Base-by-base conservation (phyloP, 2,329 filamentous ascomycete species). In the Calonectria pseudoturangicola region DNA sequence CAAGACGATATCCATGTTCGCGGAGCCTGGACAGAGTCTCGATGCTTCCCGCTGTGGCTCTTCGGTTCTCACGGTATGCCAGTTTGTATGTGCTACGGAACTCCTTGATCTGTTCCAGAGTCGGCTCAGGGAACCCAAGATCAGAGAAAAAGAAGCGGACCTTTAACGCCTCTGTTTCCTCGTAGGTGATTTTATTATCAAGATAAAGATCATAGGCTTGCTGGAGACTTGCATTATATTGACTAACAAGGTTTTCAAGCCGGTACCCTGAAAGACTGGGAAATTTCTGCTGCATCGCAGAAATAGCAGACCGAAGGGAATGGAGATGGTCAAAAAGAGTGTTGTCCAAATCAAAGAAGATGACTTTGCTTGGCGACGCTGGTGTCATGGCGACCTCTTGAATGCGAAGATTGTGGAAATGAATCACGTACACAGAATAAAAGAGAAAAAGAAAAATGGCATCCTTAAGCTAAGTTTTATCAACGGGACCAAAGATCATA, bases 271-370 rank as follows among this genome's bases (percentile, higher is more conserved):
- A 15, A 6, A 50, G n/a, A 9, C 18, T 1, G 3, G 36, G 6
- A 12, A 25, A 18, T 3, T 15, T 0, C 0, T 30, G 7, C 27
- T 21, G 50, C 7, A 68, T 18, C 3, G 13, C n/a, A 1, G 33
- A 25, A 0, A 66, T 28, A 1, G 69, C 66, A 0, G 1, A 3
- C 3, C 18, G 5, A 1, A 71, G 5, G 0, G 73, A 66, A 18
- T 71, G 51, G 5, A 16, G 7, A 16, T 74, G 64, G 18, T 74
- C 60, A n/a, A 73, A 75, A 0, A 74, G 10, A 7, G 70, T 75
- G 33, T 66, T 62, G 10, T 74, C 70, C 0, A 75, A 64, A 7
- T 71, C 73, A n/a, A 74, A 75, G 45, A 74, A 47, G n/a, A 47
- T 9, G n/a, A 47, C 43, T 21, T 47, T 47, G 9, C 21, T 47